These are phyloP conservation scores for Naganishia antarctica DNA, from an alignment of 768 basidiomycete genomes.

Conservation along the genomic window DNA sequence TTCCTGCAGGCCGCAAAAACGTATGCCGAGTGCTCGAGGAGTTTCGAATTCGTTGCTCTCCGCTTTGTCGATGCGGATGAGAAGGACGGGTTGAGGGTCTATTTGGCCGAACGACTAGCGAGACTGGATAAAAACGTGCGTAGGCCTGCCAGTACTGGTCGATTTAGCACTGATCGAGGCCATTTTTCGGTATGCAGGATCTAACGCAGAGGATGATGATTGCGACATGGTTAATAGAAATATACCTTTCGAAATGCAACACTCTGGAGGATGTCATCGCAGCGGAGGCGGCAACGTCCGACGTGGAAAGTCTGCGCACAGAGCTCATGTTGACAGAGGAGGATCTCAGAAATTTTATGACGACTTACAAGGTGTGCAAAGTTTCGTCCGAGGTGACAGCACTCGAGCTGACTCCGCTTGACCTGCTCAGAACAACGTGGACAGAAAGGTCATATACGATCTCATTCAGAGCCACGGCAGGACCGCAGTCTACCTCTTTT, in stretches of 20 bases:
- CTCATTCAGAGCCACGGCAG: slow-evolving; percentile 89
- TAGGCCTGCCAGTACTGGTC: slow-evolving; percentile 8
- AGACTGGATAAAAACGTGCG: slow-evolving; percentile 74
- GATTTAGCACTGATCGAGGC: not conserved
- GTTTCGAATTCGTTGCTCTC: slow-evolving; percentile 88
- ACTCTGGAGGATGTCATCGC: slow-evolving; percentile 90
- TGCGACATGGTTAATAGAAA: slow-evolving; percentile 96
- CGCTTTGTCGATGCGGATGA: slow-evolving; percentile 85
- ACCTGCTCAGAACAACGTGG: slow-evolving; percentile 66
- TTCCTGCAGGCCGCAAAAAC: slow-evolving; percentile 89
- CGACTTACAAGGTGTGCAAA: slow-evolving; percentile 75
- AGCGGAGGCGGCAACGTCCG: slow-evolving; percentile 64
- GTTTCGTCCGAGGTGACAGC: not conserved
- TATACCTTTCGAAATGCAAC: slow-evolving; percentile 93
- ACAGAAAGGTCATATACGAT: slow-evolving; percentile 79
- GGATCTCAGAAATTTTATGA: slow-evolving; percentile 84
- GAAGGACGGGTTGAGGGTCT: slow-evolving; percentile 82
- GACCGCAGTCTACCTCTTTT: slow-evolving; percentile 86
- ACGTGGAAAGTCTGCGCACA: slow-evolving; percentile 74
- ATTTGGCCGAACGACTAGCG: slow-evolving; percentile 80
- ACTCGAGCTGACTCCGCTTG: not conserved
- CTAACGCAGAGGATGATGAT: slow-evolving; percentile 92
- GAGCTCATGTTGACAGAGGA: slow-evolving; percentile 83
- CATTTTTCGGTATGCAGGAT: slow-evolving; percentile 61
- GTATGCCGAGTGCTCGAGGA: slow-evolving; percentile 71